Evolutionary conservation across 768 basidiomycete species (phyloP).

Genomic region (Collybia nuda): DNA sequence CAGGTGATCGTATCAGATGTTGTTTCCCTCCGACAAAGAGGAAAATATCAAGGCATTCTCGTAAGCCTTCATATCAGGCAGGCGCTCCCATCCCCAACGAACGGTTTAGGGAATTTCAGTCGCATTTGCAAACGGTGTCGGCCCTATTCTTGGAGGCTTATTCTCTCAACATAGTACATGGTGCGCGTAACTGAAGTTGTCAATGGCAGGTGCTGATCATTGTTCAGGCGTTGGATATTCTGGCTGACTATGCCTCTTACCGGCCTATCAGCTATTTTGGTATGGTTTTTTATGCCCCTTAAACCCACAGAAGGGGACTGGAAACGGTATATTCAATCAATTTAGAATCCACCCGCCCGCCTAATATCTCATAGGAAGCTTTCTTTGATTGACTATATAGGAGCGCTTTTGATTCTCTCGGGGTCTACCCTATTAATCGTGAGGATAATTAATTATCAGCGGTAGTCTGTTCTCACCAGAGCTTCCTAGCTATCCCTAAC

Average conservation of each 20-base stretch:
- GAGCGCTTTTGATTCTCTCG: constrained; percentile 42
- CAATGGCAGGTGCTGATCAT: background rate
- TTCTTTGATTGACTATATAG: constrained; percentile 48
- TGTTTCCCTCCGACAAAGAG: constrained; percentile 51
- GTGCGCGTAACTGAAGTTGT: constrained; percentile 17
- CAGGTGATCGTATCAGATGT: constrained; percentile 60
- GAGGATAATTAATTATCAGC: constrained; percentile 1
- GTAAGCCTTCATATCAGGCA: constrained; percentile 2
- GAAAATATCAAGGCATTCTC: constrained; percentile 60
- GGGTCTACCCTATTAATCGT: constrained; percentile 52
- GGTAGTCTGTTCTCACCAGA: background rate
- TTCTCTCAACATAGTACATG: constrained; percentile 46
- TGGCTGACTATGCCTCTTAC: constrained; percentile 53
- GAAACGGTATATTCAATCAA: constrained; percentile 22
- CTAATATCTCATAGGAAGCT: constrained; percentile 36
- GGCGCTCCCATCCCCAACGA: background rate
- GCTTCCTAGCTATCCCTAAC: constrained; percentile 14
- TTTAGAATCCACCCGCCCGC: background rate
- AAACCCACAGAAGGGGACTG: constrained; percentile 49
- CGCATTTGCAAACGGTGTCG: constrained; percentile 47
- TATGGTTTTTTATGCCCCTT: constrained; percentile 51
- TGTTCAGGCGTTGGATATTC: constrained; percentile 46
- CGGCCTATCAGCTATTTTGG: constrained; percentile 37
- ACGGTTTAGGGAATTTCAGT: constrained; percentile 36
- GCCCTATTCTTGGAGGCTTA: constrained; percentile 52